A percentile compares a stretch with the other conserved stretches of the same genome.
Conservation (phyloP, 768 basidiomycete genomes). For the Suillus subaureus region DNA sequence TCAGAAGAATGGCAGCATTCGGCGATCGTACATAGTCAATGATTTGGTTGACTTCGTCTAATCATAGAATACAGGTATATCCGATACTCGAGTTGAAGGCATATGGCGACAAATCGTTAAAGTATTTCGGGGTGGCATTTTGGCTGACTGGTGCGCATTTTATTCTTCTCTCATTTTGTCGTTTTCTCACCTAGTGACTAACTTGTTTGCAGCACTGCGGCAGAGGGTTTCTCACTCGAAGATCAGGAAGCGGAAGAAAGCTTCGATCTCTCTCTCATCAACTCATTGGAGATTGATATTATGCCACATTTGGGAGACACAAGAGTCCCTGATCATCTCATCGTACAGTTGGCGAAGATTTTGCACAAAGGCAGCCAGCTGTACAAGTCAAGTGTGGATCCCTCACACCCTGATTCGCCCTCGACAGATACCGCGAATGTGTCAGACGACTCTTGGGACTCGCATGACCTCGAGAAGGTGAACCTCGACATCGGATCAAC, state of each 20-base stretch:
- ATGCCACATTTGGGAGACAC: conserved; percentile 72
- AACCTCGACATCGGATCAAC: conserved; percentile 60
- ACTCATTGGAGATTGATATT: conserved; percentile 77
- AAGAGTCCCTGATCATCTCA: conserved; percentile 71
- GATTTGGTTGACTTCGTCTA: background rate
- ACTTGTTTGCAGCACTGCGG: conserved; percentile 48
- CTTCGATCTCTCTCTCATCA: conserved; percentile 79
- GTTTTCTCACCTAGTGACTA: background rate
- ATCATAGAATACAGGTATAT: conserved; percentile 44
- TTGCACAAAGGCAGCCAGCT: conserved; percentile 74
- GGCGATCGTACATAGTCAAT: conserved; percentile 46
- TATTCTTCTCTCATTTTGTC: background rate
- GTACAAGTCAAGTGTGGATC: conserved; percentile 37
- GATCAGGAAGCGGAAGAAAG: conserved; percentile 79
- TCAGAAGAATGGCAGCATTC: conserved; percentile 50
- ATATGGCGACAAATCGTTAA: conserved; percentile 87
- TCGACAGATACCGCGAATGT: conserved; percentile 9
- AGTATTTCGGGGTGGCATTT: conserved; percentile 77
- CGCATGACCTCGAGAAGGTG: conserved; percentile 37
- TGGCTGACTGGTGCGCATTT: conserved; percentile 77
- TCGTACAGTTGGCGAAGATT: conserved; percentile 67
- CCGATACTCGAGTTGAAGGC: conserved; percentile 68
- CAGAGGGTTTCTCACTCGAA: conserved; percentile 57
- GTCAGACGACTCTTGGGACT: conserved; percentile 19
- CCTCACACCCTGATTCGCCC: conserved; percentile 16